phyloP scores from a whole-genome alignment of 1,284 basidiomycete genomes.

The Ceratobasidium sp. region DNA sequence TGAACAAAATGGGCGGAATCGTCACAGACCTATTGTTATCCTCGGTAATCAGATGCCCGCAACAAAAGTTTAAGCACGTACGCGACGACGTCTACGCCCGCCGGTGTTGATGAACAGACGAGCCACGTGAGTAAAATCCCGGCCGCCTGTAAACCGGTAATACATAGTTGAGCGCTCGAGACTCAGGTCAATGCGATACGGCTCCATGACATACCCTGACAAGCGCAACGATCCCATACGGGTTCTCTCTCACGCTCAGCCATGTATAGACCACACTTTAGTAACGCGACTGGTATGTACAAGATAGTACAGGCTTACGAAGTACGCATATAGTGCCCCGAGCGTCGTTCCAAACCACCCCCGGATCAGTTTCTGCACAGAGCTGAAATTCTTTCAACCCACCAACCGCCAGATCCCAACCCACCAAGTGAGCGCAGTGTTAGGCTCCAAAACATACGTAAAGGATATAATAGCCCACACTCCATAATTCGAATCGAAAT shows the following conservation, averaged over 20 bases:
- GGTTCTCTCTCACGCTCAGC: slow-evolving; percentile 54
- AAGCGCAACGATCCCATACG: slow-evolving; percentile 62
- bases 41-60: too few species aligned
- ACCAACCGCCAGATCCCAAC: slow-evolving; percentile 40
- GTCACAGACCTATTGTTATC: slow-evolving; percentile 60
- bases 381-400: background rate
- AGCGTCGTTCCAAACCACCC: slow-evolving; percentile 31
- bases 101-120: slow-evolving; percentile 60
- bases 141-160: slow-evolving; percentile 50
- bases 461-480: slow-evolving; percentile 44
- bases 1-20: slow-evolving; percentile 63
- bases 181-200: background rate
- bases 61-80: slow-evolving; percentile 52
- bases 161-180: background rate
- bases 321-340: slow-evolving; percentile 33
- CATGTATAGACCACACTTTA: background rate
- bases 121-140: slow-evolving; percentile 66
- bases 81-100: slow-evolving; percentile 65
- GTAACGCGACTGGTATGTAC: background rate
- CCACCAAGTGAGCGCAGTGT: slow-evolving; percentile 35
- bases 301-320: slow-evolving; percentile 13
- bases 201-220: slow-evolving; percentile 57
- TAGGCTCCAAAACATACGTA: slow-evolving; percentile 35
- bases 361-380: background rate
- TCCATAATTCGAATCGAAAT: slow-evolving; percentile 11